phyloP scores from a whole-genome alignment of 345 rosid species.

The Iberis pinnata region DNA sequence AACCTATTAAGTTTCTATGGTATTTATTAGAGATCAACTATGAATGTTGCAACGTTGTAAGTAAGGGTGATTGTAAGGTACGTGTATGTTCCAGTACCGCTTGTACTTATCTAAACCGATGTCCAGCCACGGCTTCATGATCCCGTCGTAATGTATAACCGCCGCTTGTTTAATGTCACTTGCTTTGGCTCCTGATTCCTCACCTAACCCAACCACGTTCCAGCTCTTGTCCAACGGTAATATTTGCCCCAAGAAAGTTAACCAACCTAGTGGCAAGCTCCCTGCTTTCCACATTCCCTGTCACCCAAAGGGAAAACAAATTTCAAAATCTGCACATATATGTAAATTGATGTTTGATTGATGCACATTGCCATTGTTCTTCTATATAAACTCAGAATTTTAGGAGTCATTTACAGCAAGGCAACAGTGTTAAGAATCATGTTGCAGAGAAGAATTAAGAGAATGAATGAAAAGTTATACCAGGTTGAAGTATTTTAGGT shows the following conservation, averaged over 20 bases:
- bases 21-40: conserved; percentile 25
- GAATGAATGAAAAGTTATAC: conserved; percentile 33
- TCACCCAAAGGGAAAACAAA: too few species aligned
- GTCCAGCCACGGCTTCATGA: conserved; percentile 94
- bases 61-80: conserved; percentile 43
- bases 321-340: too few species aligned
- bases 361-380: too few species aligned
- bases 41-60: conserved; percentile 70
- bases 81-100: conserved; percentile 65
- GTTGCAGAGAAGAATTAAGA: conserved; percentile 14
- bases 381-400: too few species aligned
- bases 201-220: conserved; percentile 80
- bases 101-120: conserved; percentile 62
- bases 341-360: too few species aligned
- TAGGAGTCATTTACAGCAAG: too few species aligned
- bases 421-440: too few species aligned
- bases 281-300: conserved; percentile 74
- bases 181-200: conserved; percentile 44
- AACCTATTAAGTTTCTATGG: conserved; percentile 17
- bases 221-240: conserved; percentile 65
- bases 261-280: conserved; percentile 75
- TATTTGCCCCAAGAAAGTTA: conserved; percentile 56
- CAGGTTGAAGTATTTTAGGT: conserved; percentile 50
- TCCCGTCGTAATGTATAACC: conserved; percentile 78
- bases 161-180: conserved; percentile 57